Conservation (phyloP, 306 rosid genomes). For the Cicer bijugum region DNA sequence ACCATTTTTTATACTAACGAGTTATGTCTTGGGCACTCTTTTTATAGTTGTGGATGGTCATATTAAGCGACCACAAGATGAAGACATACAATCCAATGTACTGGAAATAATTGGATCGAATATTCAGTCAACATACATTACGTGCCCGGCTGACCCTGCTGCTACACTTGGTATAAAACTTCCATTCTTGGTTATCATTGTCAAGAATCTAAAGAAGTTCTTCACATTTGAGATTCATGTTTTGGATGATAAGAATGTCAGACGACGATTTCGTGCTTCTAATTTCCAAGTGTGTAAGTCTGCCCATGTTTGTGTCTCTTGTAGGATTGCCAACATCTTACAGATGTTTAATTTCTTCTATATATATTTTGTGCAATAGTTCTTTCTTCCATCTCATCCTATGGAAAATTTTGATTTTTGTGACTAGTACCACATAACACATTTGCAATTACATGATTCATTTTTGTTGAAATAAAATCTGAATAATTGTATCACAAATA, state of each 20-base stretch:
- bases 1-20: neutral
- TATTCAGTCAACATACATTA: constrained; percentile 87
- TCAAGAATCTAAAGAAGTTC: constrained; percentile 90
- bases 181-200: constrained; percentile 85
- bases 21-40: constrained; percentile 24
- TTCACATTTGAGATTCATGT: constrained; percentile 97
- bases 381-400: neutral
- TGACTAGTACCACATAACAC: neutral
- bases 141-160: constrained; percentile 96
- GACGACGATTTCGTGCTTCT: constrained; percentile 92
- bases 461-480: constrained; percentile 9
- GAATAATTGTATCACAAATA: neutral
- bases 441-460: constrained; percentile 10
- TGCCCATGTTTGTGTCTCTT: constrained; percentile 57
- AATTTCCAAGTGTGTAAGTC: constrained; percentile 99
- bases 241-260: constrained; percentile 91
- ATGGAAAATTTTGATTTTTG: constrained; percentile 22
- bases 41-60: constrained; percentile 82
- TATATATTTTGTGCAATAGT: constrained; percentile 21
- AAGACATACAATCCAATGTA: constrained; percentile 92
- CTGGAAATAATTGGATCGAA: constrained; percentile 92
- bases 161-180: constrained; percentile 96
- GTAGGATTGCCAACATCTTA: constrained; percentile 32
- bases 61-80: constrained; percentile 92
- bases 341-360: constrained; percentile 25